These are phyloP conservation scores for Cyclotella choctawhatcheeana DNA, from an alignment of 108 stramenopile species.

Conservation along the genomic window DNA sequence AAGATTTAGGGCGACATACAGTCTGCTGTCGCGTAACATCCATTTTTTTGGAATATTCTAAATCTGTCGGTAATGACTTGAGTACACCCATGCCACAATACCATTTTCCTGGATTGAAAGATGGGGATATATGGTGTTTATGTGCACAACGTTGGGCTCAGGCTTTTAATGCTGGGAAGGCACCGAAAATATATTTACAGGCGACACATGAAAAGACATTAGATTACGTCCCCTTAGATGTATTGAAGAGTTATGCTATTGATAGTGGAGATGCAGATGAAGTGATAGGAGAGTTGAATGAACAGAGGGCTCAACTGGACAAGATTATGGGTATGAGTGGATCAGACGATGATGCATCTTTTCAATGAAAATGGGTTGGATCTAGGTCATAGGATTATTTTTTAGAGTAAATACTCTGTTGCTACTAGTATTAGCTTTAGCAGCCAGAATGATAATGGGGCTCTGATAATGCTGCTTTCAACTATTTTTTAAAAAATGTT, in stretches of 20 bases:
- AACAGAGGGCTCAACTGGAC: constrained; percentile 61
- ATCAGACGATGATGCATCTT: constrained; percentile 29
- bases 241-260: constrained; percentile 63
- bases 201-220: constrained; percentile 86
- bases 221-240: constrained; percentile 62
- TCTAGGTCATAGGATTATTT: background rate
- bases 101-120: constrained; percentile 80
- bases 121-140: constrained; percentile 87
- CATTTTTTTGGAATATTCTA: constrained; percentile 73
- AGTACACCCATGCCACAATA: constrained; percentile 77
- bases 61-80: constrained; percentile 82
- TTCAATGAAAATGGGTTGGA: constrained; percentile 15
- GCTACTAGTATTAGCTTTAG: background rate
- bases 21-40: constrained; percentile 82
- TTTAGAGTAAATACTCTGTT: too few species aligned
- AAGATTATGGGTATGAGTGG: constrained; percentile 36
- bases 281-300: constrained; percentile 55
- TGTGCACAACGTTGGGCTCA: constrained; percentile 89
- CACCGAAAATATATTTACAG: constrained; percentile 69
- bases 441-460: background rate
- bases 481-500: background rate
- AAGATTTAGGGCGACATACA: constrained; percentile 83
- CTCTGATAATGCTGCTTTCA: too few species aligned
- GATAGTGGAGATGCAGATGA: constrained; percentile 66
- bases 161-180: constrained; percentile 70